Conservation (phyloP, 129 eudicot species). For the Glebionis coronaria region DNA sequence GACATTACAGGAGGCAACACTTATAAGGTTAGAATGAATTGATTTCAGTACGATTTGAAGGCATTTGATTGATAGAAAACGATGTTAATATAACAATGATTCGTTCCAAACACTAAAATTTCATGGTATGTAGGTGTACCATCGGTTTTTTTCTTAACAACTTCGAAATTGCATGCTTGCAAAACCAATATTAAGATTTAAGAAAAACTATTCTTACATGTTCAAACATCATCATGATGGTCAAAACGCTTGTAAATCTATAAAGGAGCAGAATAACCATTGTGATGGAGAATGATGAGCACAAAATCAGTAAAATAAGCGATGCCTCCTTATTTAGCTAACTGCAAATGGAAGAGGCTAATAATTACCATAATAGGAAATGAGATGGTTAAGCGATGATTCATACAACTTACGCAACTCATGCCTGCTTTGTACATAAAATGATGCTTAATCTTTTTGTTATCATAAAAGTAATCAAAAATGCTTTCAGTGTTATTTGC, state of each 20-base stretch:
- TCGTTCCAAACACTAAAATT: neutral
- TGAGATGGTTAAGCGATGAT: constrained; percentile 1
- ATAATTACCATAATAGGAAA: constrained; percentile 7
- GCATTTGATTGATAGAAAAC: neutral
- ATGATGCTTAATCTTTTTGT: constrained; percentile 47
- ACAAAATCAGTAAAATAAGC: constrained; percentile 62
- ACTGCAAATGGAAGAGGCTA: constrained; percentile 41
- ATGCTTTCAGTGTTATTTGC: constrained; percentile 81
- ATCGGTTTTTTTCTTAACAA: neutral
- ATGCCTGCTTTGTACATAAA: constrained; percentile 44
- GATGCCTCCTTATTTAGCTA: constrained; percentile 64
- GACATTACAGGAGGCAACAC: too few relatives aligned
- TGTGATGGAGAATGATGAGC: constrained; percentile 77
- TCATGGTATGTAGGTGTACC: neutral
- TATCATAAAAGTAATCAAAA: constrained; percentile 75
- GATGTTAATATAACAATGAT: neutral
- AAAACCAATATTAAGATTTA: neutral
- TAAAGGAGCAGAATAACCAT: constrained; percentile 91
- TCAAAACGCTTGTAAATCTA: constrained; percentile 95
- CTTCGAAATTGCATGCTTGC: neutral
- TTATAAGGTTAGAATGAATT: too few relatives aligned
- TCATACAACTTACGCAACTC: neutral
- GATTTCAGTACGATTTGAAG: neutral
- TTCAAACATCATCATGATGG: constrained; percentile 75
- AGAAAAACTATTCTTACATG: constrained; percentile 40